Conservation (phyloP, 208 protist genomes). For the Angomonas ambiguus region DNA sequence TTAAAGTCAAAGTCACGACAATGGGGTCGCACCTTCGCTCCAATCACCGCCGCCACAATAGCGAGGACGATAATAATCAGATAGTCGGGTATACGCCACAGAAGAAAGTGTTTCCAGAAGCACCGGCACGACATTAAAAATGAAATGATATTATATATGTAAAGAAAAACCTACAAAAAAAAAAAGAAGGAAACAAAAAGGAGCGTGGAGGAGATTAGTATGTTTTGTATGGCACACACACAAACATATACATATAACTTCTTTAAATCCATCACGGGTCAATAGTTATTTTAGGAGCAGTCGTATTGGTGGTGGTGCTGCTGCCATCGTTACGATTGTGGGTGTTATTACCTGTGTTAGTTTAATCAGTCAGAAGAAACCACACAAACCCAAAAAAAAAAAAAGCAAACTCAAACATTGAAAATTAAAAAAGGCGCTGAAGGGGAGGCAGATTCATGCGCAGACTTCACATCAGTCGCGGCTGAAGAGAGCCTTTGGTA, state of each 20-base stretch:
- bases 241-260: not conserved
- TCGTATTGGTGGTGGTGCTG: too few species aligned
- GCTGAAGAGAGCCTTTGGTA: not conserved
- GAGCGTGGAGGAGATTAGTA: not conserved
- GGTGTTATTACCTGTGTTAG: too few species aligned
- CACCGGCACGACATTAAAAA: not conserved
- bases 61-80: conserved; percentile 22
- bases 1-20: conserved; percentile 48
- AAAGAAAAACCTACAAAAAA: conserved; percentile 7
- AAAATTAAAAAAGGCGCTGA: not conserved
- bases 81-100: conserved; percentile 35
- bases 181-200: not conserved
- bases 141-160: conserved; percentile 1
- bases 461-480: too few species aligned
- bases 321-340: too few species aligned
- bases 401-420: not conserved
- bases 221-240: not conserved
- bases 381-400: conserved; percentile 8
- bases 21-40: conserved; percentile 18
- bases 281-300: too few species aligned
- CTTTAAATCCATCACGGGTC: too few species aligned
- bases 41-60: conserved; percentile 16
- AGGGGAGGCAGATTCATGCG: not conserved
- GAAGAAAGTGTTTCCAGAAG: conserved; percentile 10
- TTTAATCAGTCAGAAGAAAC: too few species aligned